Percentiles rank a stretch among this genome's conserved stretches.
These are phyloP conservation scores for Orbilia blumenaviensis DNA, from an alignment of 2,329 filamentous ascomycete genomes.

Conservation along the genomic window DNA sequence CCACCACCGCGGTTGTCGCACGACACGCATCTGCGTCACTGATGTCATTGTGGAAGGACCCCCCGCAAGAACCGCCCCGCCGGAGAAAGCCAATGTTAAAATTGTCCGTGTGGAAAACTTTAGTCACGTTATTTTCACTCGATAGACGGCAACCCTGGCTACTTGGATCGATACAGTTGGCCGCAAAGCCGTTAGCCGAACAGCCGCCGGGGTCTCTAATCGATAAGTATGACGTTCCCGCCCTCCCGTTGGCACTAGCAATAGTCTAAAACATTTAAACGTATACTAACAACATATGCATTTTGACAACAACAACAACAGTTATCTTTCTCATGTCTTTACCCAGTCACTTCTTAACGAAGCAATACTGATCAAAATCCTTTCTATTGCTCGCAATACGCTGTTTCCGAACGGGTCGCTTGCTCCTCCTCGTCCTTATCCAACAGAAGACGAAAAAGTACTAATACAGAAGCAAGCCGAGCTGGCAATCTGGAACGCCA, in stretches of 20 bases:
- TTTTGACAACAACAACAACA: conserved; percentile 56
- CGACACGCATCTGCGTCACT: conserved; percentile 51
- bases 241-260: conserved; percentile 4
- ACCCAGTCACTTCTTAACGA: conserved; percentile 62
- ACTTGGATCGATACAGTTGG: conserved; percentile 52
- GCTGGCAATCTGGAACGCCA: conserved; percentile 65
- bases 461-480: conserved; percentile 75
- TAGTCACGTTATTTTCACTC: conserved; percentile 53
- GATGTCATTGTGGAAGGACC: conserved; percentile 54
- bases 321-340: conserved; percentile 64
- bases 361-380: conserved; percentile 63
- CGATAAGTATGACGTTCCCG: conserved; percentile 53
- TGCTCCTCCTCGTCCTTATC: conserved; percentile 71
- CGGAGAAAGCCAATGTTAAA: conserved; percentile 54
- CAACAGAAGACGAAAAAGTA: conserved; percentile 69
- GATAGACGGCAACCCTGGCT: conserved; percentile 56
- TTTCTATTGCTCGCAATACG: conserved; percentile 76
- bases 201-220: conserved; percentile 54
- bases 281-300: not conserved
- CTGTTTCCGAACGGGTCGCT: conserved; percentile 87
- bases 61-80: conserved; percentile 37
- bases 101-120: conserved; percentile 54
- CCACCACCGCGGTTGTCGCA: conserved; percentile 49
- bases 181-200: conserved; percentile 53
- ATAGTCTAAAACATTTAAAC: conserved; percentile 1